A percentile compares a stretch with the other conserved stretches of the same genome.
These are phyloP conservation scores for Malus asiatica DNA, from an alignment of 306 rosid genomes.

Conservation along the genomic window DNA sequence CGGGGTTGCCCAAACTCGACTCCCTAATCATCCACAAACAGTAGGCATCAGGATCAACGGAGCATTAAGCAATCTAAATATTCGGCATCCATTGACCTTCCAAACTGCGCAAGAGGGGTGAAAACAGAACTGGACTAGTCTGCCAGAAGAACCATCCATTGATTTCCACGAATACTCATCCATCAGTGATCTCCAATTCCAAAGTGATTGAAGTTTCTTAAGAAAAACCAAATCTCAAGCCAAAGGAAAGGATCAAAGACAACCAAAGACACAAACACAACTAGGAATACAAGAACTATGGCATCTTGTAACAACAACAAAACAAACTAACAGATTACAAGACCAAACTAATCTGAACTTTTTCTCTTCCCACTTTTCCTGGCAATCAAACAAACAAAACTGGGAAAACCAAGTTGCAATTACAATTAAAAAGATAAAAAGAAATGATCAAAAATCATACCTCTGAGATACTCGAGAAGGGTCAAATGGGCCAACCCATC, in stretches of 20 bases:
- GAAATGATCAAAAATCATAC: conserved; percentile 14
- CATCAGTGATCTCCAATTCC: neutral
- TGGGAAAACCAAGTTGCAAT: neutral
- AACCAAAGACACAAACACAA: neutral
- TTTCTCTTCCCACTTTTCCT: neutral
- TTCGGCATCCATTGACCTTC: neutral
- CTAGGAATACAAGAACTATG: neutral
- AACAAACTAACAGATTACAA: neutral
- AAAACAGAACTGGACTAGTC: neutral
- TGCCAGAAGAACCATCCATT: neutral
- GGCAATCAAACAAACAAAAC: conserved; percentile 3
- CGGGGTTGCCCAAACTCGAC: neutral
- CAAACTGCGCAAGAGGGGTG: neutral
- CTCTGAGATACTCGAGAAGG: conserved; percentile 91
- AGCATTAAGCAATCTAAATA: neutral
- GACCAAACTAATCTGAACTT: neutral
- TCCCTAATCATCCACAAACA: neutral
- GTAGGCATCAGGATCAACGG: neutral
- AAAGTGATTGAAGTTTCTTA: neutral
- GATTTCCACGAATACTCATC: neutral
- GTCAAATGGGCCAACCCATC: conserved; percentile 85
- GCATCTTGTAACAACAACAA: neutral
- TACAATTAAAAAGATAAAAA: neutral
- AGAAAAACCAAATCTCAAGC: neutral
- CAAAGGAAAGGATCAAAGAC: neutral